These are phyloP conservation scores for Ceratobasidium sp. DNA, from an alignment of 1,284 basidiomycete species.

Conservation along the genomic window DNA sequence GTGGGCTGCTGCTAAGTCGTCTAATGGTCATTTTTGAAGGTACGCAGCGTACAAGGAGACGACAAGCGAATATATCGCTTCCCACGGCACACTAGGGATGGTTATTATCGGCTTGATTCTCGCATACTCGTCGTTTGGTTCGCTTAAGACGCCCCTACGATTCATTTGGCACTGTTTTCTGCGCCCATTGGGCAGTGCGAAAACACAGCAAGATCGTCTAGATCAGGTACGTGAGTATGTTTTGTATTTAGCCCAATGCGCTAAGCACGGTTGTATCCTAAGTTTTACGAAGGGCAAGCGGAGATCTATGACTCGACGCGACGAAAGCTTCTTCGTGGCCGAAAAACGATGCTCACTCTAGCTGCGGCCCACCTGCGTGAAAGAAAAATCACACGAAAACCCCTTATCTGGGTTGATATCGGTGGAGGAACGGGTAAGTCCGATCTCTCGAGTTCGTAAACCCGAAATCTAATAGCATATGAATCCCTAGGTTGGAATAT, in stretches of 20 bases:
- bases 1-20: neutral
- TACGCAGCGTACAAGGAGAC: constrained; percentile 5
- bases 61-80: neutral
- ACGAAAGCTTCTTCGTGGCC: constrained; percentile 68
- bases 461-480: neutral
- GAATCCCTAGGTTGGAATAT: constrained; percentile 73
- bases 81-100: constrained; percentile 24
- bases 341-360: constrained; percentile 75
- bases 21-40: neutral
- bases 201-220: constrained; percentile 40
- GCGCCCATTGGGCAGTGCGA: constrained; percentile 33
- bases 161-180: constrained; percentile 45
- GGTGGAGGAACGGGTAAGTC: constrained; percentile 78
- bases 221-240: constrained; percentile 34
- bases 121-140: constrained; percentile 31
- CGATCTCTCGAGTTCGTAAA: constrained; percentile 2
- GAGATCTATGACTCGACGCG: constrained; percentile 76
- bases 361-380: constrained; percentile 73
- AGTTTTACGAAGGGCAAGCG: constrained; percentile 76
- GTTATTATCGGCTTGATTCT: constrained; percentile 1
- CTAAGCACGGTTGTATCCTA: neutral
- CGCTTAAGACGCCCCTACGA: constrained; percentile 7
- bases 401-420: constrained; percentile 82
- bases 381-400: constrained; percentile 58
- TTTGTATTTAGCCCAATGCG: neutral